phyloP scores from a whole-genome alignment of 2,329 filamentous ascomycete genomes.

The Macrophomina pseudophaseolina region DNA sequence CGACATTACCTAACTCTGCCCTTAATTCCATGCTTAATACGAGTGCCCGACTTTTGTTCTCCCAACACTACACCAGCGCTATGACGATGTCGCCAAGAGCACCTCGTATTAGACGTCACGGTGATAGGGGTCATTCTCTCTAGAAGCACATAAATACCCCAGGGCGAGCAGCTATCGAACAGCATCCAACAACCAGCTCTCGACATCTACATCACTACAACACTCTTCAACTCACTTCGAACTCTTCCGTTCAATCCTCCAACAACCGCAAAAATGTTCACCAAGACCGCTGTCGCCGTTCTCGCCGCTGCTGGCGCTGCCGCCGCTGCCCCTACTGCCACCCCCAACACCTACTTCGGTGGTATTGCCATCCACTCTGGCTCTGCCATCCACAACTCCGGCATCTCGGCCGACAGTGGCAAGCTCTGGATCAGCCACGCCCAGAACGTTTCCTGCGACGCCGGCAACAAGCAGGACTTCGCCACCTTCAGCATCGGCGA shows the following conservation, averaged over 20 bases:
- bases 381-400: constrained; percentile 54
- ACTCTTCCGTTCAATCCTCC: constrained; percentile 19
- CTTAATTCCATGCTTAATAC: constrained; percentile 3
- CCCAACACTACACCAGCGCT: background rate
- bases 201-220: background rate
- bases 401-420: constrained; percentile 52
- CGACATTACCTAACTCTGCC: constrained; percentile 8
- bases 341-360: constrained; percentile 47
- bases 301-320: constrained; percentile 40
- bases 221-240: constrained; percentile 4
- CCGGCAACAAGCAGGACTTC: constrained; percentile 36
- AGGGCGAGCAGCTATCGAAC: background rate
- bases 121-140: background rate
- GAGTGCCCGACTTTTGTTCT: background rate
- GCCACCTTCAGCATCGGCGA: constrained; percentile 59
- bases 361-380: constrained; percentile 58
- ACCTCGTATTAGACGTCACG: constrained; percentile 3
- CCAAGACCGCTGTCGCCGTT: constrained; percentile 31
- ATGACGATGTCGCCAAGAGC: constrained; percentile 17
- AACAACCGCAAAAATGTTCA: constrained; percentile 37
- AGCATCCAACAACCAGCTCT: constrained; percentile 22
- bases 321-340: constrained; percentile 36
- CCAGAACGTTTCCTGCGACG: constrained; percentile 57
- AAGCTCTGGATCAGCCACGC: constrained; percentile 51
- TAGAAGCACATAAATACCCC: constrained; percentile 1